Evolutionary conservation across 352 stramenopile genomes (phyloP), one percentile per base, ranked within the genome.

Genomic region (Globisporangium polare): DNA sequence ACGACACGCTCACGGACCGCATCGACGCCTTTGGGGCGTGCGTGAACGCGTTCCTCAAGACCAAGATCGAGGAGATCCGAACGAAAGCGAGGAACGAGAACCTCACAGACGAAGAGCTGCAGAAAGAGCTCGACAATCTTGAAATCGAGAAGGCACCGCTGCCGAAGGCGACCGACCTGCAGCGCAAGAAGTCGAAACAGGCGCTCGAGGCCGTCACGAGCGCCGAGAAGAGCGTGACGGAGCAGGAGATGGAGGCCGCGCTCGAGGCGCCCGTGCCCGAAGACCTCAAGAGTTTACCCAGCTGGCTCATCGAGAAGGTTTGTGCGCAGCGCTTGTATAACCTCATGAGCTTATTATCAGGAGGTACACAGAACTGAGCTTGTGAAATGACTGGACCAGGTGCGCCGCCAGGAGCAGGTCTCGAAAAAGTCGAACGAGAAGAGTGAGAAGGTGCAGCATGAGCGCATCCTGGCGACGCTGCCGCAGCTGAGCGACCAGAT

Each of bases 401-500:
- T 94, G 26, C 80, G 84, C 0, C 72, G 73, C 15, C 71, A 83
- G 26, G 85, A 94, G 51, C 60, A 78, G 37, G 63, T 72, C 12
- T 60, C 57, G n/a, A 83, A 79, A 41, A 66, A 67, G 12, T 62
- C 76, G 31, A 72, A 63, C 2, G 56, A 77, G 37, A 84, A 77
- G n/a, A 75, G 62, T 13, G 77, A 78, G 12, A 70, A 80, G 18
- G 63, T 65, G 0, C 63, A 83, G 41, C 69, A 75, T 35, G 72
- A 75, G 50, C 71, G 82, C 3, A 56, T 92, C 46, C 26, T 88
- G 46, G 63, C 68, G 41, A 90, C 85, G 43, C 68, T 94, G 29
- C 85, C 85, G 27, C 71, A 83, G 60, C 71, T 94, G n/a, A 81
- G 79, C 53, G 80, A 92, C 60, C 82, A 92, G 61, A 56, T 94